Evolutionary conservation across 345 rosid species (phyloP), one percentile per base, ranked within the genome.

Genomic region (Linum usitatissimum): DNA sequence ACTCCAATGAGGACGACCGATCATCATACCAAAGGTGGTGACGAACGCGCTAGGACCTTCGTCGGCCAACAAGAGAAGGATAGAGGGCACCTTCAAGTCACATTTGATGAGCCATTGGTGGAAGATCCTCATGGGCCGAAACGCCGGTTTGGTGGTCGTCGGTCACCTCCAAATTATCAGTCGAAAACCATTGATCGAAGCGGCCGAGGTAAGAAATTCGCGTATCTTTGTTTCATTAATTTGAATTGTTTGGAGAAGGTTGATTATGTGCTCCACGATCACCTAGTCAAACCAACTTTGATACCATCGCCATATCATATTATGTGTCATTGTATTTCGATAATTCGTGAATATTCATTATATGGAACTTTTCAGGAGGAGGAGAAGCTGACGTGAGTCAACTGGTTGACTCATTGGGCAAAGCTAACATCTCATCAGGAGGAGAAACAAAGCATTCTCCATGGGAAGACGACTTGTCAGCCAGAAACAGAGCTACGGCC

Each of bases 121-220:
- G 77, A 85, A 65, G 96, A 86, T 64, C 76, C 82, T 3, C 79
- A 66, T 53, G 83, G 77, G 53, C 89, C 80, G 0, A 72, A 78
- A 30, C 70, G 67, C 54, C 40, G 45, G 17, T 63, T 60, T 15
- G 70, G 42, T 30, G 59, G 38, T 30, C 59, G 67, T 65, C 40
- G 40, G 21, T 42, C 23, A 59, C 75, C 79, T 30, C 66, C 89
- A 4, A 89, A 84, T 70, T 81, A 81, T 68, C 81, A 81, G 71
- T 63, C 85, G 20, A 85, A 89, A 64, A 84, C 70, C 65, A 48
- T 75, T 0, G 93, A 79, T 70, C 83, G 87, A 9, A 71, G 75
- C 0, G 69, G 64, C 19, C 0, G 73, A 51, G 91, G 96, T 78
- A 71, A 59, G 45, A 23, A 14, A 36, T 9, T 30, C 17, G 5